Evolutionary conservation across 2,329 filamentous ascomycete species (phyloP).

Genomic region (Ophiobolus disseminans): DNA sequence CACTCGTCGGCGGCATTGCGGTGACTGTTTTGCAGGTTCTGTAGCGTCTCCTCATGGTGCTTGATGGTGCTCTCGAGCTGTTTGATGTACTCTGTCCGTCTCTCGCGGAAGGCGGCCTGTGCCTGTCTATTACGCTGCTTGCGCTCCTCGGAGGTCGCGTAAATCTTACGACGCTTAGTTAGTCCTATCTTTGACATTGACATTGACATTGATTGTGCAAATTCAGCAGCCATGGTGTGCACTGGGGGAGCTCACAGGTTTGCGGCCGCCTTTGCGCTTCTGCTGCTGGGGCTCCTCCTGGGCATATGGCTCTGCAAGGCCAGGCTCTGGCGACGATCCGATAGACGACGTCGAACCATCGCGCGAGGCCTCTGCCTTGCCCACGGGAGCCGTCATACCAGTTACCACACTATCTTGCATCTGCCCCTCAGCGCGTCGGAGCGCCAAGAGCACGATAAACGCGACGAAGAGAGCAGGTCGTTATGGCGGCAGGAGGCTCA

Average conservation of each 20-base stretch:
- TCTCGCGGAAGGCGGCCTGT: constrained; percentile 95
- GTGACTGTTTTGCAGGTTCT: constrained; percentile 91
- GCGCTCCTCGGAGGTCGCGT: constrained; percentile 97
- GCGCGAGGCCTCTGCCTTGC: constrained; percentile 54
- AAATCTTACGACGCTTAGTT: constrained; percentile 72
- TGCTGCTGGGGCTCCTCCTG: constrained; percentile 62
- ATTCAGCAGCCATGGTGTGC: constrained; percentile 31
- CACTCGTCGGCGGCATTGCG: constrained; percentile 95
- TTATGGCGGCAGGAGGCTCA: constrained; percentile 35
- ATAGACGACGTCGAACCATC: constrained; percentile 58
- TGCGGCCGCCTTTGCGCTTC: constrained; percentile 96
- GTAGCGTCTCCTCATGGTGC: constrained; percentile 92
- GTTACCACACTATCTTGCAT: constrained; percentile 58
- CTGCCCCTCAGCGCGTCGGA: constrained; percentile 52
- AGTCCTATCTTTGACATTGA: constrained; percentile 48
- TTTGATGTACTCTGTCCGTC: constrained; percentile 98
- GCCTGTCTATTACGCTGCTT: constrained; percentile 98
- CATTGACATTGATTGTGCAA: constrained; percentile 36
- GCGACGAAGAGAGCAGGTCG: constrained; percentile 35
- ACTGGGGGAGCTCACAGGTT: constrained; percentile 73
- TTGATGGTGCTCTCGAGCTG: constrained; percentile 97
- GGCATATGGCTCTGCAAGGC: constrained; percentile 50
- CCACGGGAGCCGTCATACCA: constrained; percentile 54
- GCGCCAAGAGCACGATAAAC: constrained; percentile 45
- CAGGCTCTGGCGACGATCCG: constrained; percentile 58